Conservation (phyloP, 2,329 filamentous ascomycete species). For the Hypomyces rosellus region DNA sequence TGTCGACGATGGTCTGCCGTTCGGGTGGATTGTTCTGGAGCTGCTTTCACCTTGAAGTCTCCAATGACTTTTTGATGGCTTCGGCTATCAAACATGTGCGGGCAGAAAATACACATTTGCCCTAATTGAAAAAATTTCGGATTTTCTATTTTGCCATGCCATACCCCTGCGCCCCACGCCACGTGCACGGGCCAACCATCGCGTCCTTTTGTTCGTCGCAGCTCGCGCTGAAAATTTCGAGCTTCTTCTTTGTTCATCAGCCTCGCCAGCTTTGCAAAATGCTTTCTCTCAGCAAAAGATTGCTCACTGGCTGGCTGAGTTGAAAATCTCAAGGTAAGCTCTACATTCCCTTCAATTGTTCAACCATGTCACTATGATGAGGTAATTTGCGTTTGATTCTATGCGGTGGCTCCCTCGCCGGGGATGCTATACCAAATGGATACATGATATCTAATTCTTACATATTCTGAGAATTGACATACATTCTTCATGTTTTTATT, state of each 20-base stretch:
- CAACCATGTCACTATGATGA: slow-evolving; percentile 60
- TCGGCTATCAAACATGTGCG: slow-evolving; percentile 32
- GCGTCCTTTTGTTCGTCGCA: slow-evolving; percentile 3
- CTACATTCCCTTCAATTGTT: slow-evolving; percentile 9
- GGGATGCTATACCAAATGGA: slow-evolving; percentile 72
- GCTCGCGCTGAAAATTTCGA: slow-evolving; percentile 7
- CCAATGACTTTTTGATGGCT: slow-evolving; percentile 37
- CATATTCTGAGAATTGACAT: slow-evolving; percentile 76
- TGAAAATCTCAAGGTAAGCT: slow-evolving; percentile 22
- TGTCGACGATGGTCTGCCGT: slow-evolving; percentile 33
- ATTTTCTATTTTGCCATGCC: slow-evolving; percentile 23
- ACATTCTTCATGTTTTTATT: slow-evolving; percentile 18
- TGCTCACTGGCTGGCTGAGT: background rate
- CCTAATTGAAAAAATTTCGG: slow-evolving; percentile 33
- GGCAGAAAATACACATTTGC: slow-evolving; percentile 35
- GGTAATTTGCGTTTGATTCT: slow-evolving; percentile 99
- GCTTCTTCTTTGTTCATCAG: background rate
- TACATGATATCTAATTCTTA: slow-evolving; percentile 93
- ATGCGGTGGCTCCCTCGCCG: slow-evolving; percentile 79
- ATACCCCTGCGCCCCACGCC: background rate
- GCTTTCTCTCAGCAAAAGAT: background rate
- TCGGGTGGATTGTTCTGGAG: slow-evolving; percentile 32
- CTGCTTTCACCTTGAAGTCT: slow-evolving; percentile 30
- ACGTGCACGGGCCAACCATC: slow-evolving; percentile 13
- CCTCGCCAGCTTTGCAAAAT: background rate